Percentiles rank a stretch among this genome's conserved stretches.
Evolutionary conservation across 2,329 filamentous ascomycete species (phyloP).

Genomic region (Colletotrichum brevisporum): DNA sequence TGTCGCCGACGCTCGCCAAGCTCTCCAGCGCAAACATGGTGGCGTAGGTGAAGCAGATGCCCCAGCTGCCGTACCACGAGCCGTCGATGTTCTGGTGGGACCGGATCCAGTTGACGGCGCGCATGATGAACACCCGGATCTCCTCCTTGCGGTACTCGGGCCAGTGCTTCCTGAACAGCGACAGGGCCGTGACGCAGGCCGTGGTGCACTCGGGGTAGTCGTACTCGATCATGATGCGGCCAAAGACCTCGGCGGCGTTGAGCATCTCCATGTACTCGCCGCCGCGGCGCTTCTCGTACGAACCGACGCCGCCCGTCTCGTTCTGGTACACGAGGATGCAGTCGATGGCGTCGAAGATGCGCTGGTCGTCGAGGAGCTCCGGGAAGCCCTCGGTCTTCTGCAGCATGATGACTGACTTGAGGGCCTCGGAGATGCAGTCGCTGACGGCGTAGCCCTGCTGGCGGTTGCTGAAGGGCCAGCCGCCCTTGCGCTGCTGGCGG

Average conservation of each 20-base stretch:
- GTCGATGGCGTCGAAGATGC: slow-evolving; percentile 90
- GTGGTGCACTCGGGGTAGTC: slow-evolving; percentile 99
- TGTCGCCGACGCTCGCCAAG: slow-evolving; percentile 85
- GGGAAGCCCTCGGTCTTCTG: slow-evolving; percentile 86
- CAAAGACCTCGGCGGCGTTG: slow-evolving; percentile 97
- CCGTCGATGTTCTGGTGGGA: slow-evolving; percentile 83
- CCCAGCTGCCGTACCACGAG: slow-evolving; percentile 99
- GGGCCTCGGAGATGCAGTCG: slow-evolving; percentile 91
- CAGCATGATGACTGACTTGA: slow-evolving; percentile 88
- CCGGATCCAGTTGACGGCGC: slow-evolving; percentile 88
- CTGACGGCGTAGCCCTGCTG: slow-evolving; percentile 95
- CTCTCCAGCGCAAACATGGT: slow-evolving; percentile 96
- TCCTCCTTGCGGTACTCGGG: slow-evolving; percentile 84
- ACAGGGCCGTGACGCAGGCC: slow-evolving; percentile 89
- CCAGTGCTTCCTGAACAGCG: slow-evolving; percentile 85
- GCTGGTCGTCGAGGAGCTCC: slow-evolving; percentile 78
- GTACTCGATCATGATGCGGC: slow-evolving; percentile 98
- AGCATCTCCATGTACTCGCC: slow-evolving; percentile 85
- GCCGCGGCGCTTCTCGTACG: slow-evolving; percentile 88
- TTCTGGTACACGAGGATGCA: slow-evolving; percentile 95
- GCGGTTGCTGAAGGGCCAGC: slow-evolving; percentile 95
- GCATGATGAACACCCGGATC: slow-evolving; percentile 78
- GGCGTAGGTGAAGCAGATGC: slow-evolving; percentile 97
- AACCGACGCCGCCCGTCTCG: slow-evolving; percentile 85
- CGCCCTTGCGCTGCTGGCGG: slow-evolving; percentile 90